Percentiles rank a stretch among this genome's conserved stretches.
phyloP scores from a whole-genome alignment of 1,139 yeast genomes.

The Sugiyamaella neomexicana region DNA sequence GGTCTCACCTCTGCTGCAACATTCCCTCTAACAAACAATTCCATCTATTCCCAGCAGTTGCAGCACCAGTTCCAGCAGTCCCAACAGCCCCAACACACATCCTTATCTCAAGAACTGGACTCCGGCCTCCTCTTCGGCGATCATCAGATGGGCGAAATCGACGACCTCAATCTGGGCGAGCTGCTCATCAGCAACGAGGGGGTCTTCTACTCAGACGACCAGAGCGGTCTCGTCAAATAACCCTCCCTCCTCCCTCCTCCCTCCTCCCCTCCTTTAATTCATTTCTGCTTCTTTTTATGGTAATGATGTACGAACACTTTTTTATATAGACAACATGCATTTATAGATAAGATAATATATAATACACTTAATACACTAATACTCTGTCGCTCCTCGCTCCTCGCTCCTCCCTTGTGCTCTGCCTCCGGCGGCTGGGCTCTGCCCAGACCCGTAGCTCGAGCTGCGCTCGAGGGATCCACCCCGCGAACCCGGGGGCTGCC shows the following conservation, averaged over 20 bases:
- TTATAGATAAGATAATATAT: neutral
- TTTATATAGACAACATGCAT: neutral
- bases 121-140: constrained; percentile 3
- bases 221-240: constrained; percentile 10
- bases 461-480: too few species aligned
- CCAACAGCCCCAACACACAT: constrained; percentile 1
- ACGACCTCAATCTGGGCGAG: constrained; percentile 13
- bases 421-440: neutral
- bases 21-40: neutral
- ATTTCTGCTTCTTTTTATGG: neutral
- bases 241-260: neutral
- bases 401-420: neutral
- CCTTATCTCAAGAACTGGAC: constrained; percentile 6
- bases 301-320: constrained; percentile 2
- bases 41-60: constrained; percentile 9
- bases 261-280: neutral
- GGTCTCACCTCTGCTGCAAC: neutral
- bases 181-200: constrained; percentile 11
- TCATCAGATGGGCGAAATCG: constrained; percentile 12
- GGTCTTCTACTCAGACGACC: constrained; percentile 13
- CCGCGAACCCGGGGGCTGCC: too few species aligned
- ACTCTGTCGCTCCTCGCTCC: neutral
- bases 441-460: too few species aligned
- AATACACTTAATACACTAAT: too few species aligned
- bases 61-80: constrained; percentile 4